Base-by-base conservation (phyloP, 192 early-diverging fungal species). In the Coemansia sp. region DNA sequence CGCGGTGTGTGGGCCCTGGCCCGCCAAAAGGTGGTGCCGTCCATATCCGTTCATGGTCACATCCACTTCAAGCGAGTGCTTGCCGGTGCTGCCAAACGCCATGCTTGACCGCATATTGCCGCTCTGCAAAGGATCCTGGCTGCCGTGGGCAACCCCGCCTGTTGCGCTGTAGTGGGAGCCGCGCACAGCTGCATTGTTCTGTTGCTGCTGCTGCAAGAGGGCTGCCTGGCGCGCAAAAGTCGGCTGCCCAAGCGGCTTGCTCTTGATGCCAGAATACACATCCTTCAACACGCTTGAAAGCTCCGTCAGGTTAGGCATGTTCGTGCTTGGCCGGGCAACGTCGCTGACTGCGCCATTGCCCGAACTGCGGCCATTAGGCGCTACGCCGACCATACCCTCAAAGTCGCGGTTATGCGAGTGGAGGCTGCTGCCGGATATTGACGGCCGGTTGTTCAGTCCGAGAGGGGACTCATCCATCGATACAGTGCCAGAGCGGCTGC, bases 161-260 rank as follows among this genome's bases (percentile, higher is more conserved):
- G 67, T 39, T 5, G 39, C 26, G 48, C 77, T 74, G 20, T 73
- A 67, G 10, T 78, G 66, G 5, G 73, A 56, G 35, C 48, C 21
- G 44, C 49, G 57, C 10, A 60, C 21, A 26, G 16, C 48, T 15
- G 14, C 33, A 35, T 23, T 43, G 11, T 60, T 44, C 36, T 60
- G 35, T 60, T 38, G 62, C 55, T 45, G 30, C 55, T 57, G 59
- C 59, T 75, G 49, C 24, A 66, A 53, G 67, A 55, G 58, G 7
- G 23, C 52, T 12, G 69, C 66, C 55, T 76, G 80, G 30, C 81
- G 77, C 21, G 81, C 81, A 79, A 84, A 84, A 9, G 65, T 30
- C 18, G 84, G 84, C 80, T 85, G 84, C 0, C 78, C 79, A 44
- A 85, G 77, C 11, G 80, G 80, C 71, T 71, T 71, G 74, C 52